Conservation (phyloP, 73 alveolate genomes). For the Urostyla sp. region DNA sequence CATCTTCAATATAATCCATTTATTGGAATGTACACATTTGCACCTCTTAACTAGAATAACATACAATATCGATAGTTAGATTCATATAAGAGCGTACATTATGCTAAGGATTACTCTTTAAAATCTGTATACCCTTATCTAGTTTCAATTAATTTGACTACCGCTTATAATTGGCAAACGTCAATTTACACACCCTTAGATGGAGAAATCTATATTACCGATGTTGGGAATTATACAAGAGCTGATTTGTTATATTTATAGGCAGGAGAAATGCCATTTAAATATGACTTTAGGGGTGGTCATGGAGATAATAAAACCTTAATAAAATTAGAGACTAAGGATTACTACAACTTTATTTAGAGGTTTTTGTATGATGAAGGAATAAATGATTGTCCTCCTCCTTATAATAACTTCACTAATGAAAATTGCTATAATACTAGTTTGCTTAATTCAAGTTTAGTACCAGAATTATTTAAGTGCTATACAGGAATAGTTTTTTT, state of each 20-base stretch:
- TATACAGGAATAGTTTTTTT: conserved; percentile 31
- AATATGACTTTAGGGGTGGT: conserved; percentile 27
- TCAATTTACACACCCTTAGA: conserved; percentile 24
- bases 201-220: conserved; percentile 1
- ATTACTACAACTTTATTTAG: conserved; percentile 26
- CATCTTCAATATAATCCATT: conserved; percentile 59
- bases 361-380: conserved; percentile 24
- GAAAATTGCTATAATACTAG: conserved; percentile 40
- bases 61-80: conserved; percentile 30
- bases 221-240: conserved; percentile 8
- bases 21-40: conserved; percentile 63
- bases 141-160: conserved; percentile 18
- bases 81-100: conserved; percentile 14
- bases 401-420: conserved; percentile 51
- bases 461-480: conserved; percentile 49
- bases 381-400: conserved; percentile 60
- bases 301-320: conserved; percentile 2
- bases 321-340: neutral
- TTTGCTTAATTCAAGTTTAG: neutral
- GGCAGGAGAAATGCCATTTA: conserved; percentile 15
- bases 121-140: conserved; percentile 25
- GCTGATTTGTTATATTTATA: conserved; percentile 31
- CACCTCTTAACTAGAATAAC: conserved; percentile 48
- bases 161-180: conserved; percentile 26
- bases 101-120: conserved; percentile 39